Conservation (phyloP, 495 filamentous ascomycete species). For the Trichoderma orchidacearum region DNA sequence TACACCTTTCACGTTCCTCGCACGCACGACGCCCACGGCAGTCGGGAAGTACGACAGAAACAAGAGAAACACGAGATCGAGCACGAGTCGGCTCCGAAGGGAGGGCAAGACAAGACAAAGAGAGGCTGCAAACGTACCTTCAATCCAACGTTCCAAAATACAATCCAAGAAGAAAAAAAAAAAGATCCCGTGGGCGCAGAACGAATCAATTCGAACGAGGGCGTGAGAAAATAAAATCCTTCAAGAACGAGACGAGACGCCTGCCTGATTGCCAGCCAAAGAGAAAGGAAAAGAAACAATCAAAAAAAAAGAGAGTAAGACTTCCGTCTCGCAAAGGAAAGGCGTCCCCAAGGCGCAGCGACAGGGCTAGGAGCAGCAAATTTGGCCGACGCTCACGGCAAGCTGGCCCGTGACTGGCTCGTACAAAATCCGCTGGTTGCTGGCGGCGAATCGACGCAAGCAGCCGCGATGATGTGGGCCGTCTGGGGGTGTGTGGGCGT, state of each 20-base stretch:
- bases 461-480: conserved; percentile 4
- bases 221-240: not conserved
- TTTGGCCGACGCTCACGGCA: not conserved
- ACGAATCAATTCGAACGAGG: not conserved
- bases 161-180: not conserved
- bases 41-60: not conserved
- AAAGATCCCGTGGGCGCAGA: not conserved
- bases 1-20: too few species aligned
- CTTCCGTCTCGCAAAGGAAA: not conserved
- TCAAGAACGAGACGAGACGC: not conserved
- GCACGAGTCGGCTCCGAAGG: not conserved
- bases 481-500: not conserved
- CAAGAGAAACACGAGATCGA: not conserved
- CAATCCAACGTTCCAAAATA: not conserved
- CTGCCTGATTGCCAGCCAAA: not conserved
- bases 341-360: not conserved
- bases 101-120: not conserved
- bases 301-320: not conserved
- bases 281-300: not conserved
- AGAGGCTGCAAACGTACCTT: not conserved
- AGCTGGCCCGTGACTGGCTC: not conserved
- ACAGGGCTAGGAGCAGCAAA: not conserved
- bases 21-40: not conserved
- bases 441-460: conserved; percentile 13
- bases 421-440: not conserved